Conservation (phyloP, 345 rosid species). For the Linum tenue region DNA sequence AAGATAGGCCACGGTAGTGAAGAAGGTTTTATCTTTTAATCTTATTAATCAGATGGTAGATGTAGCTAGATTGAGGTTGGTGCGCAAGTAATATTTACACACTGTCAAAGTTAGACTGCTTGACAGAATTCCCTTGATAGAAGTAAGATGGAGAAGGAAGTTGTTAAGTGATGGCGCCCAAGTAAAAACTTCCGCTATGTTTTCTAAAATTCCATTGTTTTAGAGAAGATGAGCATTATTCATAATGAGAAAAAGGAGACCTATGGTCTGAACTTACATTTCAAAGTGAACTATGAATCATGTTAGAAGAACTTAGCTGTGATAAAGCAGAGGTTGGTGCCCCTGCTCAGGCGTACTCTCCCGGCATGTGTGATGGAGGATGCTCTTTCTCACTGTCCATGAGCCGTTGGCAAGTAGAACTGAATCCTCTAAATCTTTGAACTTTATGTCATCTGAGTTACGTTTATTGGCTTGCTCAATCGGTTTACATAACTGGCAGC, state of each 20-base stretch:
- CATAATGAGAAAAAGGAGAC: too few species aligned
- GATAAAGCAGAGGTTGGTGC: background rate
- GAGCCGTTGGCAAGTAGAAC: background rate
- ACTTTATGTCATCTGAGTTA: background rate
- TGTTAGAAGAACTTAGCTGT: too few species aligned
- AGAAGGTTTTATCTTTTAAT: background rate
- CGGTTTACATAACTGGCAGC: background rate
- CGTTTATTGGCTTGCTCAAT: background rate
- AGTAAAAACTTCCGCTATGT: too few species aligned
- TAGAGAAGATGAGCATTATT: too few species aligned
- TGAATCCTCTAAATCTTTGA: background rate
- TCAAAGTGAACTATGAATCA: background rate
- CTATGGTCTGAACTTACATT: too few species aligned
- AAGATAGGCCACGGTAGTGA: background rate
- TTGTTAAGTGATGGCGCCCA: too few species aligned
- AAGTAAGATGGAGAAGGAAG: too few species aligned
- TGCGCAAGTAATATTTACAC: background rate
- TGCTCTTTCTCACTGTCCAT: background rate
- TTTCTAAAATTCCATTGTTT: too few species aligned
- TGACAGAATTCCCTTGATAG: background rate
- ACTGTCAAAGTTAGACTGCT: background rate
- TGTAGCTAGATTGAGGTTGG: background rate
- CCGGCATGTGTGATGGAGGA: background rate
- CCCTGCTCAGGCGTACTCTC: background rate
- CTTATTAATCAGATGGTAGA: background rate